Conservation (phyloP, 345 rosid species). For the Lepidium aucheri region DNA sequence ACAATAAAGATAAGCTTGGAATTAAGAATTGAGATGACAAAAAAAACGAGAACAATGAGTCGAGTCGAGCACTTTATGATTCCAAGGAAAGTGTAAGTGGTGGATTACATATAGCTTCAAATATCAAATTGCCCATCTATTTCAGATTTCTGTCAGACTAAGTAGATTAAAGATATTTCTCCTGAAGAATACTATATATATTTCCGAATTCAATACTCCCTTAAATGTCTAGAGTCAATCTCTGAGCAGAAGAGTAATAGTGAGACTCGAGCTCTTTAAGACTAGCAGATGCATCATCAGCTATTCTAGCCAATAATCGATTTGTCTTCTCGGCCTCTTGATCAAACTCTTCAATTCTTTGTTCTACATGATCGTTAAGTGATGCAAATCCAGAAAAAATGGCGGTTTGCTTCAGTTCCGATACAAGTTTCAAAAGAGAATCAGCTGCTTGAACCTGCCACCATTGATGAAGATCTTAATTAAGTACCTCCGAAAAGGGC, state of each 20-base stretch:
- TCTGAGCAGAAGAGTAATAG: conserved; percentile 66
- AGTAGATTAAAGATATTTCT: background rate
- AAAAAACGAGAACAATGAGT: background rate
- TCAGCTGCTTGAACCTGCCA: conserved; percentile 85
- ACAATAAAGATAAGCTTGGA: background rate
- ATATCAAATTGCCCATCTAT: background rate
- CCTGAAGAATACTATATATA: background rate
- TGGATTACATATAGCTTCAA: background rate
- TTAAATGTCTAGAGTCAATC: conserved; percentile 23
- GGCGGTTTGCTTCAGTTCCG: conserved; percentile 83
- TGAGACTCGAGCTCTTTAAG: conserved; percentile 80
- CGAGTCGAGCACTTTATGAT: background rate
- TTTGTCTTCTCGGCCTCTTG: conserved; percentile 60
- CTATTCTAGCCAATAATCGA: conserved; percentile 54
- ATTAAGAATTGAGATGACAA: background rate
- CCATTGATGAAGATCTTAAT: background rate
- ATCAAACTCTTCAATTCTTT: conserved; percentile 56
- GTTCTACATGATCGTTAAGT: conserved; percentile 76
- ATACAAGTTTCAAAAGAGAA: conserved; percentile 74
- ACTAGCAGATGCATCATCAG: conserved; percentile 81
- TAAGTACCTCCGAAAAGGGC: background rate
- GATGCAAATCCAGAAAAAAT: conserved; percentile 94
- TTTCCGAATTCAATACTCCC: background rate
- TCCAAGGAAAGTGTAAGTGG: background rate
- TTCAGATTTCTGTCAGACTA: background rate